Percentiles rank a stretch among this genome's conserved stretches.
Conservation (phyloP, 78 protist genomes). For the Chrysochromulina tobinii region DNA sequence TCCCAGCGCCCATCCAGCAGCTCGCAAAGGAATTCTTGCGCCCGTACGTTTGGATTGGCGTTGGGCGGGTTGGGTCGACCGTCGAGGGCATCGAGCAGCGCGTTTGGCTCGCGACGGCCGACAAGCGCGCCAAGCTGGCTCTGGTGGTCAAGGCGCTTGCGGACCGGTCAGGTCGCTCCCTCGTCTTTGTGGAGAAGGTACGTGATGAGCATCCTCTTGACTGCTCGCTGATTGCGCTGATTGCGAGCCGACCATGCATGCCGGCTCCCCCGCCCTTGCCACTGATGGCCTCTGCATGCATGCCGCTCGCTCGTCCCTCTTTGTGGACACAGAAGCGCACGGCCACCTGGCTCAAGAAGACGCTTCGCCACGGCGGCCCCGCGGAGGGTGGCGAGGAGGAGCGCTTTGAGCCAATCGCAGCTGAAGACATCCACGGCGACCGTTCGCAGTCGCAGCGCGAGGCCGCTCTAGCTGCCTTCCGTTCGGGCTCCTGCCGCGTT, state of each 20-base stretch:
- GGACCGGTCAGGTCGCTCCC: conserved; percentile 81
- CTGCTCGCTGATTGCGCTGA: conserved; percentile 56
- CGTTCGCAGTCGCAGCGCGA: conserved; percentile 95
- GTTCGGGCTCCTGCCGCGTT: too few species aligned
- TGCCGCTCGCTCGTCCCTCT: too few species aligned
- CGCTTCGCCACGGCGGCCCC: conserved; percentile 45
- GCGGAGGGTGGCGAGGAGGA: not conserved
- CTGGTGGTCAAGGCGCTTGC: conserved; percentile 49
- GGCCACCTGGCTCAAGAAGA: conserved; percentile 87
- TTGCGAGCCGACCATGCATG: too few species aligned
- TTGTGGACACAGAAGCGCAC: conserved; percentile 56
- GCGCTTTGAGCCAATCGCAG: not conserved
- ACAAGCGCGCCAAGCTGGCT: not conserved
- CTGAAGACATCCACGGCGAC: conserved; percentile 96
- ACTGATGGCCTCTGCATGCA: conserved; percentile 53
- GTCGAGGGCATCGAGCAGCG: conserved; percentile 86
- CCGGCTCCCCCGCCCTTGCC: too few species aligned
- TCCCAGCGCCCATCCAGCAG: conserved; percentile 91
- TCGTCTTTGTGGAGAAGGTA: conserved; percentile 47
- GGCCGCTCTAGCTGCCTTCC: conserved; percentile 65
- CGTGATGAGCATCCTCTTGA: too few species aligned
- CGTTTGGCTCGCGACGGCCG: conserved; percentile 1
- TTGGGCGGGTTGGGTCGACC: conserved; percentile 97
- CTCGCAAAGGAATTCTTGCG: conserved; percentile 80
- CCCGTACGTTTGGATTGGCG: conserved; percentile 82